Evolutionary conservation across 768 basidiomycete species (phyloP), one percentile per base, ranked within the genome.

Genomic region (Chalciporus sphaerocephalus): DNA sequence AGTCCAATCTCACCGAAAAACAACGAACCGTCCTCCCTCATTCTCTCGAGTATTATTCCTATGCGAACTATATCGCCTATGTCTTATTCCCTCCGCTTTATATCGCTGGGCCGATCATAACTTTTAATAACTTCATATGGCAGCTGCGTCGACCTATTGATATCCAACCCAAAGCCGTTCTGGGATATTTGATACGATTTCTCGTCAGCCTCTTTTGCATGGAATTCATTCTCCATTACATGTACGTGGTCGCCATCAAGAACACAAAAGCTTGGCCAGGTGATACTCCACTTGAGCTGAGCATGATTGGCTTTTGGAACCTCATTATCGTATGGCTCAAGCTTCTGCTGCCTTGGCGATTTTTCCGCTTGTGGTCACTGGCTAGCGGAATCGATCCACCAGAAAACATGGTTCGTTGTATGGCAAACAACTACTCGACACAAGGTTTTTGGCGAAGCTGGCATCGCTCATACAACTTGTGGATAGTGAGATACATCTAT

Each of bases 381-480:
- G 63, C 80, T 6, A 90, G 92, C 56, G 90, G 89, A 0, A 77
- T 97, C 25, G 91, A 96, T 56, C 87, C 92, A 0, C 96, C 95
- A 0, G 96, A 99, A 66, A 99, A 99, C 65, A 96, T 97, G 96
- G 78, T 99, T 11, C 79, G 96, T n/a, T 98, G 96, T 59, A 87
- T 97, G 83, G 88, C 83, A 17, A 99, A 98, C 65, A 98, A 97
- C 64, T 97, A 97, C 61, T 96, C 94, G 1, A 79, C 83, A 0
- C 64, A 85, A 9, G 92, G 92, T 0, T 98, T 99, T 66, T 98
- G 96, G 96, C 69, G 92, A 51, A 85, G 85, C 52, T 98, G 95
- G 96, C 95, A 98, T 62, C 74, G 96, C 7, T 91, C 87, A 51
- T 97, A 93, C 67, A 99, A 98, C 59, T 76, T 96, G 12, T 98